phyloP scores from a whole-genome alignment of 371 early-diverging fungal genomes.

The Batkoa obscura region DNA sequence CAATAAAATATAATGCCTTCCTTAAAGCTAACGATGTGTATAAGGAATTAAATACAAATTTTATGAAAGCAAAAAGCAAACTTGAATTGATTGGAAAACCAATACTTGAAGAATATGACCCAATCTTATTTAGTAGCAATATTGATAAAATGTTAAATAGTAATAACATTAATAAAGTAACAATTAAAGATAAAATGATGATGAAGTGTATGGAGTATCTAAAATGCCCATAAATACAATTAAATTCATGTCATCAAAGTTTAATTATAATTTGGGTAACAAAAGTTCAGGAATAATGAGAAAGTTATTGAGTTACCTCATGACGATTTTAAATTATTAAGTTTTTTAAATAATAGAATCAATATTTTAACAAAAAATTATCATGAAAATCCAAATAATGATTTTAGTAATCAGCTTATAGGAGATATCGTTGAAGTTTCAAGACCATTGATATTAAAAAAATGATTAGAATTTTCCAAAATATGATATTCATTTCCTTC shows the following conservation, averaged over 20 bases:
- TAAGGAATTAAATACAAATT: background rate
- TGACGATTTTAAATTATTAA: background rate
- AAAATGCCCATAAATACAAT: background rate
- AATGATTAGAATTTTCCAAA: background rate
- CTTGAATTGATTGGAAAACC: background rate
- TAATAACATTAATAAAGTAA: too few species aligned
- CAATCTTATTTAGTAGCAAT: background rate
- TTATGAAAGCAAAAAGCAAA: background rate
- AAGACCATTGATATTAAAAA: background rate
- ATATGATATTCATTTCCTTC: background rate
- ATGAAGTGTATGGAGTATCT: background rate
- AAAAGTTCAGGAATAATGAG: background rate
- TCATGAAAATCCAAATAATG: too few species aligned
- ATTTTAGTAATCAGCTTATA: background rate
- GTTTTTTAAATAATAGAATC: background rate
- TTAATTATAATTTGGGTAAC: background rate
- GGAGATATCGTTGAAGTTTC: background rate
- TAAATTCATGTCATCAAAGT: background rate
- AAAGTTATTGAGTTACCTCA: background rate
- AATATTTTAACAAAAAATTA: background rate
- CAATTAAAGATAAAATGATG: background rate
- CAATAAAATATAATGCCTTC: slow-evolving; percentile 3
- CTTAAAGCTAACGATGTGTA: background rate
- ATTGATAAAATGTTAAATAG: background rate
- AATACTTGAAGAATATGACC: background rate